Percentiles rank a stretch among this genome's conserved stretches.
Evolutionary conservation across 495 filamentous ascomycete genomes (phyloP).

Genomic region (Amniculicola lignicola): DNA sequence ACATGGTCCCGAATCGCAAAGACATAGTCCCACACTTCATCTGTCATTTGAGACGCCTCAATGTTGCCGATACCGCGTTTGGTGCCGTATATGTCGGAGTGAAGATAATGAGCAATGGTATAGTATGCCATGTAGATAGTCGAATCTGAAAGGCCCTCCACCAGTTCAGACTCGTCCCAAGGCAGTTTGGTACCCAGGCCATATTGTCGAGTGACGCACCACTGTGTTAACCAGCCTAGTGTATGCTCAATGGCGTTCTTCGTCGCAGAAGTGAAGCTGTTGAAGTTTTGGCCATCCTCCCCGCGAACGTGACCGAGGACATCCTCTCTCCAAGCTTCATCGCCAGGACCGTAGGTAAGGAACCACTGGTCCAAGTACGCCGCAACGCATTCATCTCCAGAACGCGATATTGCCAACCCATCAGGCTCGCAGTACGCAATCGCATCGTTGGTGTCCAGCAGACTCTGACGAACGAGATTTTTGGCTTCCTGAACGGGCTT

Average conservation of each 20-base stretch:
- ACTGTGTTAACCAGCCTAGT: constrained; percentile 86
- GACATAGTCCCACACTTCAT: constrained; percentile 94
- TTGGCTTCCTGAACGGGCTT: constrained; percentile 80
- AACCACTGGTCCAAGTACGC: constrained; percentile 95
- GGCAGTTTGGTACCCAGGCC: constrained; percentile 89
- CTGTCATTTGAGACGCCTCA: constrained; percentile 81
- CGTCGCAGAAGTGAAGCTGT: constrained; percentile 73
- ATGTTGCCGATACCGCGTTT: constrained; percentile 62
- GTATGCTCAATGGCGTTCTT: constrained; percentile 80
- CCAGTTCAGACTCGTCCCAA: constrained; percentile 81
- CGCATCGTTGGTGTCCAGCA: constrained; percentile 73
- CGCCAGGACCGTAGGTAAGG: constrained; percentile 87
- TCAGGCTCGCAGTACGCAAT: constrained; percentile 92
- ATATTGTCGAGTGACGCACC: constrained; percentile 89
- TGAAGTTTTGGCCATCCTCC: constrained; percentile 57
- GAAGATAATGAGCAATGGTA: constrained; percentile 83
- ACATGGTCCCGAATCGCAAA: constrained; percentile 63
- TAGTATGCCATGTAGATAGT: constrained; percentile 97
- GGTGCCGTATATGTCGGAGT: constrained; percentile 74
- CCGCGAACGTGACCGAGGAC: constrained; percentile 69
- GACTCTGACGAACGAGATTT: constrained; percentile 72
- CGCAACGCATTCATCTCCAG: constrained; percentile 84
- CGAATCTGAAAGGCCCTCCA: constrained; percentile 84
- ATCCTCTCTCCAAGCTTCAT: constrained; percentile 64
- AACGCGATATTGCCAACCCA: constrained; percentile 76